These are phyloP conservation scores for Saccharomycopsis fodiens DNA, from an alignment of 805 yeast species.

Conservation along the genomic window DNA sequence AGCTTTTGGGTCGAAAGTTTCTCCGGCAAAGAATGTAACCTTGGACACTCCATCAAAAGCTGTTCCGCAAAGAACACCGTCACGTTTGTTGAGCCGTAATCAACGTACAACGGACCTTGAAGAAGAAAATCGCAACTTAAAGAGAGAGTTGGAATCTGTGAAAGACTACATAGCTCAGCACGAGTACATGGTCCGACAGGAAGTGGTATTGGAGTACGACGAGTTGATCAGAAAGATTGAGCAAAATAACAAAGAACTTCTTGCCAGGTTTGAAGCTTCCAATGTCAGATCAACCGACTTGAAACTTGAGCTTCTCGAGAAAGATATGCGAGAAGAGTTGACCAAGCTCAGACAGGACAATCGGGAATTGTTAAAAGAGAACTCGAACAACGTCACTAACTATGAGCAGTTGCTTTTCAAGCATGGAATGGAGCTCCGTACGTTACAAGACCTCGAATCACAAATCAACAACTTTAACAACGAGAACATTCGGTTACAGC, in stretches of 20 bases:
- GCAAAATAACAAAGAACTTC: conserved; percentile 28
- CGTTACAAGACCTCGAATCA: conserved; percentile 10
- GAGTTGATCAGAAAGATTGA: conserved; percentile 15
- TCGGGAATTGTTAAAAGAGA: conserved; percentile 14
- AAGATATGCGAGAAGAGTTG: conserved; percentile 16
- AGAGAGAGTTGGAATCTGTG: not conserved
- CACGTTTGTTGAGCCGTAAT: not conserved
- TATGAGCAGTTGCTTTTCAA: conserved; percentile 13
- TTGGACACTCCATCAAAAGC: not conserved
- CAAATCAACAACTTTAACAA: conserved; percentile 17
- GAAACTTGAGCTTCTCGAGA: conserved; percentile 22
- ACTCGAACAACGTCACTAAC: conserved; percentile 4
- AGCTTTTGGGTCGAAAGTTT: not conserved
- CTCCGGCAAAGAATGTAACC: conserved; percentile 1
- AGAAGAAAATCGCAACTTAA: not conserved
- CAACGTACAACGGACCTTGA: conserved; percentile 1
- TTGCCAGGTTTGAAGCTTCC: conserved; percentile 36
- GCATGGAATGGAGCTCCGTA: conserved; percentile 3
- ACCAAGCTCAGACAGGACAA: conserved; percentile 16
- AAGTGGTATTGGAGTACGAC: conserved; percentile 13
- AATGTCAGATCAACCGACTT: conserved; percentile 42
- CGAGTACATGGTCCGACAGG: conserved; percentile 14
- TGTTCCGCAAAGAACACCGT: not conserved
- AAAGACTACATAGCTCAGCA: conserved; percentile 4
- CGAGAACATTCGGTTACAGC: conserved; percentile 9